A percentile compares a stretch with the other conserved stretches of the same genome.
phyloP scores from a whole-genome alignment of 2,329 filamentous ascomycete species.

The Xylariaceae sp. region DNA sequence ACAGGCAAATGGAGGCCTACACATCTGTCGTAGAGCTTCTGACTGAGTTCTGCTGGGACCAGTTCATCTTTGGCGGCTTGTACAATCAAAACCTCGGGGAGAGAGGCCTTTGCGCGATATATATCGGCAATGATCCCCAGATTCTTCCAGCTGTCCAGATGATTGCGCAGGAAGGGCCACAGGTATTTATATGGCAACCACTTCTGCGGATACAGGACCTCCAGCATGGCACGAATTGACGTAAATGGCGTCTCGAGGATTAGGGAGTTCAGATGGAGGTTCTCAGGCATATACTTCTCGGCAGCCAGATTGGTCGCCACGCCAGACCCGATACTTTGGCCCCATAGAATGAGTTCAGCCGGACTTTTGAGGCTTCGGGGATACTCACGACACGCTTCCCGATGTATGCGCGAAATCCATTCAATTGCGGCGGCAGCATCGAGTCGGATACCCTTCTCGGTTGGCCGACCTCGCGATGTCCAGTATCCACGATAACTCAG shows the following conservation, averaged over 20 bases:
- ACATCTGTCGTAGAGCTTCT: slow-evolving; percentile 55
- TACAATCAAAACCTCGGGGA: slow-evolving; percentile 56
- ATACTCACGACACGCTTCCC: slow-evolving; percentile 25
- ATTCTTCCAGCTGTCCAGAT: slow-evolving; percentile 62
- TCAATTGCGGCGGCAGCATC: slow-evolving; percentile 70
- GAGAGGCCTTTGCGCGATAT: slow-evolving; percentile 30
- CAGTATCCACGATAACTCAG: slow-evolving; percentile 77
- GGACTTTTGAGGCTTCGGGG: slow-evolving; percentile 17
- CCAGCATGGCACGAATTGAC: slow-evolving; percentile 73
- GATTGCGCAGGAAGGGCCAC: slow-evolving; percentile 74
- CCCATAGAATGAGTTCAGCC: slow-evolving; percentile 68
- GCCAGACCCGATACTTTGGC: slow-evolving; percentile 77
- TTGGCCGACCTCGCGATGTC: slow-evolving; percentile 75
- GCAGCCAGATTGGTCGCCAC: slow-evolving; percentile 70
- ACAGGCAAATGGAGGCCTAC: slow-evolving; percentile 54
- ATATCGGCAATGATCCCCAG: slow-evolving; percentile 50
- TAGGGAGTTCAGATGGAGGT: slow-evolving; percentile 54
- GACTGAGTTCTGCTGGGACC: slow-evolving; percentile 59
- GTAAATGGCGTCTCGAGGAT: slow-evolving; percentile 80
- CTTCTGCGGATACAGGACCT: slow-evolving; percentile 76
- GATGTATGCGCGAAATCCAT: slow-evolving; percentile 62
- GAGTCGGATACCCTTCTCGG: slow-evolving; percentile 71
- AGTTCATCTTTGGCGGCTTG: slow-evolving; percentile 66
- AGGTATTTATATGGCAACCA: slow-evolving; percentile 82
- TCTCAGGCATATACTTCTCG: slow-evolving; percentile 45